Base-by-base conservation (phyloP, 345 rosid genomes). In the Citrus medica region DNA sequence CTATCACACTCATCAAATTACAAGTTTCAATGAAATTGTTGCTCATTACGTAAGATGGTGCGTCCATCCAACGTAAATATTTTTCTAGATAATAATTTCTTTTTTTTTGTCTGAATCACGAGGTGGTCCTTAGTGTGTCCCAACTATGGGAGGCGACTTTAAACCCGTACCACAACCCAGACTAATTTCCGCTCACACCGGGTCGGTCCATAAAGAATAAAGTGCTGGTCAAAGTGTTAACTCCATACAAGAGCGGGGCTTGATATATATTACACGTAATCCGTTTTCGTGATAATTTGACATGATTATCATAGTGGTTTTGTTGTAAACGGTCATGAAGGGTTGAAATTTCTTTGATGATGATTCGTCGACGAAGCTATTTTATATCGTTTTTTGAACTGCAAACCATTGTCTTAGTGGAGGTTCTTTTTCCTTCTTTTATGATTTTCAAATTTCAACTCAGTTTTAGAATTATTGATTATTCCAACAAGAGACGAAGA, bases 111-210 rank as follows among this genome's bases (percentile, higher is more conserved):
- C 4, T 32, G 0, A 32, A 32, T 0, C 4, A 3, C 4, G 33
- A 32, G 4, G 4, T 3, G 4, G 4, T 32, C 0, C 0, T 3
- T 0, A 32, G 0, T 32, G 4, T 32, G 0, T 3, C 3, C 4
- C 0, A 32, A 3, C 0, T 3, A 32, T 32, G 0, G 0, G 33
- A 32, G 33, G 0, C 32, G 0, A 4, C 0, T 30, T 30, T 3
- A 30, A 30, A 0, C 0, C 0, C 0, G 4, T 30, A 30, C 32
- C 32, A 30, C 4, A 30, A 30, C 0, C 0, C 32, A 3, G 0
- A 3, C 4, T 30, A 30, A 30, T 30, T 0, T 3, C 4, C 0
- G 0, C 32, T 30, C 0, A 0, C 32, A 30, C 32, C 32, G 0
- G 0, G 0, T 30, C 4, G 4, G 0, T 4, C 32, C 32, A 4